Base-by-base conservation (phyloP, 2,329 filamentous ascomycete genomes). In the Eurotiales sp. region DNA sequence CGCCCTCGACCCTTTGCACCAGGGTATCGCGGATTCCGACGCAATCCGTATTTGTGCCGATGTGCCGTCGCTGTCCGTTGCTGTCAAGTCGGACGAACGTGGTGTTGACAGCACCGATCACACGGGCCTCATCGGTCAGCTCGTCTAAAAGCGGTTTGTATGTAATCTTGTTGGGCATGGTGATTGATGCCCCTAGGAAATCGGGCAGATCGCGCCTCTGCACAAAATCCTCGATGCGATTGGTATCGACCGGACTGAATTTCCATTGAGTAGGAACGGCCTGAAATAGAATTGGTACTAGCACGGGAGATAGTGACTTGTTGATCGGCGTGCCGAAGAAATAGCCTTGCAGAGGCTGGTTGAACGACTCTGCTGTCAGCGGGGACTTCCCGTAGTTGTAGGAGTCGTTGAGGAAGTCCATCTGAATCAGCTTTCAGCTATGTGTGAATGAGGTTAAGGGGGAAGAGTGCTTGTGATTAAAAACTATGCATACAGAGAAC, bases 101-200 rank as follows among this genome's bases (percentile, higher is more conserved):
- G 0, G 88, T 93, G 74, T 93, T 92, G 69, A 86, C 85, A 46
- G 88, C 88, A 43, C 88, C 87, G 19, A 90, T 85, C 30, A 85
- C 83, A 45, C 79, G 78, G 58, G 83, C 87, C 69, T 90, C 86
- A 19, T 82, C 78, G 6, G 87, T 90, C 32, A 91, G 73, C 49
- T 84, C 81, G 62, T 92, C 87, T 8, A 92, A 78, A 59, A 88
- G 77, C 0, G 81, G 77, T 54, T 91, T 81, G 64, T 92, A 89
- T 59, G 82, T 77, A 22, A 92, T 81, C 69, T 93, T 92, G 75
- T 89, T 84, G 0, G 88, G 88, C 88, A 92, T 93, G 17, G 88
- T 92, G 32, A 92, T 83, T 3, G 85, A 83, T 19, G 85, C 82
- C 50, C 85, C 85, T 80, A 72, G 65, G 49, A 72, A 71, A 50